Base-by-base conservation (phyloP, 495 filamentous ascomycete genomes). In the Daldinia caldariorum region DNA sequence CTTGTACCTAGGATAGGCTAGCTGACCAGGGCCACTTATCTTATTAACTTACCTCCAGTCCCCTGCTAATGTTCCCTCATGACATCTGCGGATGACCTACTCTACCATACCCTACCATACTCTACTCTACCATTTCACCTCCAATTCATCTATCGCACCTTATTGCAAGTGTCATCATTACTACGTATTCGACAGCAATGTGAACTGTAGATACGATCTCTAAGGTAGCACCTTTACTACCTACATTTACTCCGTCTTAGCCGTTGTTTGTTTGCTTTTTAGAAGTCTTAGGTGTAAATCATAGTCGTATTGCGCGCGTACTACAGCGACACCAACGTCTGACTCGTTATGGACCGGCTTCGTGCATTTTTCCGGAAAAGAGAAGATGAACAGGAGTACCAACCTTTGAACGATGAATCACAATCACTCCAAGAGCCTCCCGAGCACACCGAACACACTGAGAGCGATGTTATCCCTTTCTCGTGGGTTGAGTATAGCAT, bases 401-500 rank as follows among this genome's bases (percentile, higher is more conserved):
- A 87, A 73, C 86, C 84, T 49, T 77, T 90, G 39, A 82, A 81
- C n/a, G 79, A 83, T 20, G 81, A 80, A 10, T 73, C 74, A 41
- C 74, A 53, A 7, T 66, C 77, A 13, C 18, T 73, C 7, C 79
- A 80, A 12, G 76, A 69, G 13, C 57, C 39, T 26, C 66, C 31
- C 8, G 71, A 67, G 29, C 64, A 59, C 20, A n/a, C 31, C 8
- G 71, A 67, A 22, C 64, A 59, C 20, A n/a, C 34, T 26, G 75
- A 72, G 32, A 63, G 54, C 14, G 22, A 74, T 45, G 79, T 78
- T 22, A 69, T 71, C 63, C 82, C 82, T n/a, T 92, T 92, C 79
- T 92, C 90, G 55, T 90, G 88, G 85, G 76, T 92, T 49, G 90
- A 94, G 75, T 99, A 99, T 82, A 80, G 77, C 56, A 86, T 97